Base-by-base conservation (phyloP, 192 early-diverging fungal genomes). In the Backusella luteola region DNA sequence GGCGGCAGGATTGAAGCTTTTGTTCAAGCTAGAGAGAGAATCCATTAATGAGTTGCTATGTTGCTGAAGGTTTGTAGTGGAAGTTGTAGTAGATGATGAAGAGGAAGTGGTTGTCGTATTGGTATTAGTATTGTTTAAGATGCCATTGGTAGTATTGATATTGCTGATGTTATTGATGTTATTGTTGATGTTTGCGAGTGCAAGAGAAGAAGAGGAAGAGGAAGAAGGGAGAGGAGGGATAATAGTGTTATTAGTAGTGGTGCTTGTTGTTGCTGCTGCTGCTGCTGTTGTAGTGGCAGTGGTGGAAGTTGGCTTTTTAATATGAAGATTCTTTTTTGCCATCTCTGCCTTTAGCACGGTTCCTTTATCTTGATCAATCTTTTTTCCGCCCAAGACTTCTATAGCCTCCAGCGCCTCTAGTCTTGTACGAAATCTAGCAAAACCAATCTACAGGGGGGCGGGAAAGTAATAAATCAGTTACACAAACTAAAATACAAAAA, bases 291-390 rank as follows among this genome's bases (percentile, higher is more conserved):
- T 59, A n/a, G 73, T 42, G 1, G 75, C 19, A 36, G 76, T 66
- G n/a, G 59, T 66, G 63, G 70, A 34, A 15, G 75, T 76, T n/a
- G 92, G 94, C 66, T 96, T 90, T 76, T 93, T 95, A 68, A 94
- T 96, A 85, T 97, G 95, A 69, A 99, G 87, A 79, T 99, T 98
- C 88, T 98, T 99, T 80, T 98, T 98, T 39, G 98, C 98, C 94
- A 99, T 96, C 79, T 99, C 97, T 1, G 97, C 98, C 84, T 99
- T 99, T 46, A 99, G 89, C 34, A 94, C 83, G 49, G 88, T 88
- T 77, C 94, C 94, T 63, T 90, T 89, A 70, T 81, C 95, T 9
- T 93, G 91, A 80, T 98, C 97, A 34, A 97, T 91, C 76, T 93
- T 95, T 74, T 94, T 88, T 1, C 97, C 97, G n/a, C 89, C 94